A percentile compares a stretch with the other conserved stretches of the same genome.
phyloP scores from a whole-genome alignment of 2,329 filamentous ascomycete genomes.

The Epichloe amarillans region DNA sequence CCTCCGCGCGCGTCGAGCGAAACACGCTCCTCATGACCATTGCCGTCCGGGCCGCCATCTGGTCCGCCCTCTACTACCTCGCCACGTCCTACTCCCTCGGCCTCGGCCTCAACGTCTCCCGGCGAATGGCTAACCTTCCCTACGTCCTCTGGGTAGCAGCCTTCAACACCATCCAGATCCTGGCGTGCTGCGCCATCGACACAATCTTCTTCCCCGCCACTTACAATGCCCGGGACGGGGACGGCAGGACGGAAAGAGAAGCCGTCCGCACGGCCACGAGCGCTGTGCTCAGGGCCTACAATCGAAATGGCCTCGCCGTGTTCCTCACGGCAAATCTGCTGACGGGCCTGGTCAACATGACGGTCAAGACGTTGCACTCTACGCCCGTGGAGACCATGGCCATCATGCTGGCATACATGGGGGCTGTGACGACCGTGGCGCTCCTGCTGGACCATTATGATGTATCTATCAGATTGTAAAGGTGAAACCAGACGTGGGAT shows the following conservation, averaged over 20 bases:
- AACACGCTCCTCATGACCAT: conserved; percentile 50
- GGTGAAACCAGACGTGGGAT: too few relatives aligned
- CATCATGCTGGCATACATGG: conserved; percentile 62
- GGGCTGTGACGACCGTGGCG: conserved; percentile 52
- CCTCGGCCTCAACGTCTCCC: conserved; percentile 64
- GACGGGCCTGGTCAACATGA: conserved; percentile 82
- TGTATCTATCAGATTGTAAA: conserved; percentile 56
- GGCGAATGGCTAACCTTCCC: conserved; percentile 81
- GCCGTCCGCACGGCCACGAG: conserved; percentile 62
- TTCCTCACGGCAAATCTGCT: conserved; percentile 83
- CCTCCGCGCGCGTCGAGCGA: conserved; percentile 33
- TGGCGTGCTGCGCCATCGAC: conserved; percentile 68
- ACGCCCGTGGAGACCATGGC: conserved; percentile 52
- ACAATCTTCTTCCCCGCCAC: conserved; percentile 62
- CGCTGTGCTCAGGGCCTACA: conserved; percentile 67
- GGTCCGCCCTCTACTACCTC: conserved; percentile 57
- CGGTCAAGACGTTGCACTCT: conserved; percentile 66
- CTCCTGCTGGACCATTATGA: conserved; percentile 50
- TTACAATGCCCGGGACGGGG: conserved; percentile 41
- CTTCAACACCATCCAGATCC: conserved; percentile 76
- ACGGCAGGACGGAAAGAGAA: conserved; percentile 45
- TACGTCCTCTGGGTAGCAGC: conserved; percentile 89
- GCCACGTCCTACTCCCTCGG: conserved; percentile 58
- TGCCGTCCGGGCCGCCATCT: conserved; percentile 49
- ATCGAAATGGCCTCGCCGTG: conserved; percentile 72